Conservation (phyloP, 1,284 basidiomycete species). For the Sanghuangporus weigelae region DNA sequence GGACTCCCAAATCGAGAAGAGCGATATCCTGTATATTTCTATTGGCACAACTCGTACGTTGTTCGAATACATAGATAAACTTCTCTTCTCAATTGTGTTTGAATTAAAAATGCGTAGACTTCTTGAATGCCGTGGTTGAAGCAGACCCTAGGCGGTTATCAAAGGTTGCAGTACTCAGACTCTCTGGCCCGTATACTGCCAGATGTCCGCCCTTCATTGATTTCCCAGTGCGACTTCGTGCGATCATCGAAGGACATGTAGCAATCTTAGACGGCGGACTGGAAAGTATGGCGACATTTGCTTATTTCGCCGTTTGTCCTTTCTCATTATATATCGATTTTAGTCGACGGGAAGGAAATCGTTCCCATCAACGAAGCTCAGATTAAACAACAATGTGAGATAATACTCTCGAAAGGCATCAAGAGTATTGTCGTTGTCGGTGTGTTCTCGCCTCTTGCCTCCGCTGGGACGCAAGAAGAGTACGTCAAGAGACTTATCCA, state of each 20-base stretch:
- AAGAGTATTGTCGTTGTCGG: conserved; percentile 41
- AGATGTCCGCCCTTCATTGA: conserved; percentile 40
- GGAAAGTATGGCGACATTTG: conserved; percentile 27
- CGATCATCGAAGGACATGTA: conserved; percentile 38
- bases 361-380: conserved; percentile 34
- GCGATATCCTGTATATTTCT: conserved; percentile 36
- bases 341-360: conserved; percentile 45
- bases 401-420: conserved; percentile 37
- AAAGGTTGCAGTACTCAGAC: conserved; percentile 48
- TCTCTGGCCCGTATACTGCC: conserved; percentile 43
- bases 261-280: conserved; percentile 45
- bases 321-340: neutral
- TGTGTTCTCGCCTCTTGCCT: conserved; percentile 46
- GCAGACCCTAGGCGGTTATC: conserved; percentile 39
- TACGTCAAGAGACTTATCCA: conserved; percentile 37
- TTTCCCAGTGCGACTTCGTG: conserved; percentile 37
- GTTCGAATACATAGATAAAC: neutral
- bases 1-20: conserved; percentile 30
- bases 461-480: conserved; percentile 41
- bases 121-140: conserved; percentile 53
- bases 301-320: neutral
- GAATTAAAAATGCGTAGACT: conserved; percentile 22
- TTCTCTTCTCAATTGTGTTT: neutral
- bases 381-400: conserved; percentile 36
- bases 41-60: conserved; percentile 41